Evolutionary conservation across 2,329 filamentous ascomycete genomes (phyloP).

Genomic region (Aureobasidium mangrovei): DNA sequence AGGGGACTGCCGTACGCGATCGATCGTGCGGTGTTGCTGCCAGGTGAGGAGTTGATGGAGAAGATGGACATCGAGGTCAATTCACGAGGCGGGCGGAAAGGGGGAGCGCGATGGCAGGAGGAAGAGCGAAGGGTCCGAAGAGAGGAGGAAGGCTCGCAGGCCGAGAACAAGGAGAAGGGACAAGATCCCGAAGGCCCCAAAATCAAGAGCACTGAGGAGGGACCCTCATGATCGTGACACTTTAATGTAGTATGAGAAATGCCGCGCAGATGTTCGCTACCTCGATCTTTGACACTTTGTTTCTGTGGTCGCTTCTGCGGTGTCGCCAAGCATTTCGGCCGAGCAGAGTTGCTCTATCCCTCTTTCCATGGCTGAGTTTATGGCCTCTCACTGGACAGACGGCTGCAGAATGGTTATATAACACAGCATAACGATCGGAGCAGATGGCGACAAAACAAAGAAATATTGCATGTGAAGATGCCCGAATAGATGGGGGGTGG

Average conservation of each 20-base stretch:
- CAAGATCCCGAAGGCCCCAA: background rate
- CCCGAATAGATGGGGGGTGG: background rate
- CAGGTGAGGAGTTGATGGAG: slow-evolving; percentile 27
- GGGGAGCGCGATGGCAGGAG: background rate
- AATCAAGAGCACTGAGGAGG: background rate
- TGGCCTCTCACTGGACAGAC: too few species aligned
- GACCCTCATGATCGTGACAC: background rate
- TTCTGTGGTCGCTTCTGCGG: too few species aligned
- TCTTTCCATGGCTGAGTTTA: too few species aligned
- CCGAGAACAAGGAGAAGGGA: background rate
- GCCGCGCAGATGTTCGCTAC: background rate
- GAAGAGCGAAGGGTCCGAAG: background rate
- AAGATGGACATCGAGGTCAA: slow-evolving; percentile 26
- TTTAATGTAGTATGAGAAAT: background rate
- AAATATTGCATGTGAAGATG: background rate
- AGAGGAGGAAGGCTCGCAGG: background rate
- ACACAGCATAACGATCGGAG: too few species aligned
- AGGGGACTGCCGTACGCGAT: slow-evolving; percentile 43
- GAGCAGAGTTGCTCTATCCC: too few species aligned
- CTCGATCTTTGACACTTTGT: background rate
- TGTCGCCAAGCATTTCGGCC: too few species aligned
- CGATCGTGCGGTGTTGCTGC: slow-evolving; percentile 32
- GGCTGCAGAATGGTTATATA: too few species aligned
- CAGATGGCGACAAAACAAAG: background rate
- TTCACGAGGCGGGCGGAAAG: background rate